phyloP scores from a whole-genome alignment of 1,139 yeast species.

The Spathaspora sp. region DNA sequence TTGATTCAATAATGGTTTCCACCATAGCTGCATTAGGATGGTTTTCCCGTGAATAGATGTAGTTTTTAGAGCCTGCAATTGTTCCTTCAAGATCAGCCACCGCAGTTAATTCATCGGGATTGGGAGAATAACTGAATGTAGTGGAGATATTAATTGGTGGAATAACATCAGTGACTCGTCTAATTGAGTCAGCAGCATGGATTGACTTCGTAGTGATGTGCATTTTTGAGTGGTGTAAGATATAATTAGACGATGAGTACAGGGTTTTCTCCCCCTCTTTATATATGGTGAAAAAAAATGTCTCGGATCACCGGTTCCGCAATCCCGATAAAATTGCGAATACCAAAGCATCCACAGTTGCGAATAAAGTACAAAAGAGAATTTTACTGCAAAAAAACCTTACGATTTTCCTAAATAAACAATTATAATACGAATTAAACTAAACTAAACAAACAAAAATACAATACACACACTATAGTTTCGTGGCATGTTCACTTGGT shows the following conservation, averaged over 20 bases:
- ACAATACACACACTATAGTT: conserved; percentile 7
- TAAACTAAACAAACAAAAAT: not conserved
- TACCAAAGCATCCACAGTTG: not conserved
- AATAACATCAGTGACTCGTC: conserved; percentile 56
- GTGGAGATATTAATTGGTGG: conserved; percentile 85
- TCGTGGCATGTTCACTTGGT: conserved; percentile 19
- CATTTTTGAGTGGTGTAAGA: not conserved
- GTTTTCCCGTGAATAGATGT: conserved; percentile 62
- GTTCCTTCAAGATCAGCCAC: conserved; percentile 32
- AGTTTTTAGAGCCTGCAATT: conserved; percentile 18
- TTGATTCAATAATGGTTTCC: conserved; percentile 62
- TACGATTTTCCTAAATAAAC: not conserved
- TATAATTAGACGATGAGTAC: not conserved
- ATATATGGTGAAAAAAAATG: not conserved
- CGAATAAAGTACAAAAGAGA: not conserved
- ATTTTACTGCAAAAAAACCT: not conserved
- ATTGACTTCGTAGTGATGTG: conserved; percentile 49
- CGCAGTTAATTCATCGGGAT: conserved; percentile 54
- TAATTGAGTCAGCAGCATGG: conserved; percentile 59
- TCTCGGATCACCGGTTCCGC: not conserved
- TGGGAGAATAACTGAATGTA: conserved; percentile 63
- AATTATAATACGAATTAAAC: not conserved
- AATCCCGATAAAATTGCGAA: not conserved
- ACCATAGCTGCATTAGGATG: conserved; percentile 72
- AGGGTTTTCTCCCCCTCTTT: not conserved